Conservation (phyloP, 257 asterid species). For the Solanum clarkiae region DNA sequence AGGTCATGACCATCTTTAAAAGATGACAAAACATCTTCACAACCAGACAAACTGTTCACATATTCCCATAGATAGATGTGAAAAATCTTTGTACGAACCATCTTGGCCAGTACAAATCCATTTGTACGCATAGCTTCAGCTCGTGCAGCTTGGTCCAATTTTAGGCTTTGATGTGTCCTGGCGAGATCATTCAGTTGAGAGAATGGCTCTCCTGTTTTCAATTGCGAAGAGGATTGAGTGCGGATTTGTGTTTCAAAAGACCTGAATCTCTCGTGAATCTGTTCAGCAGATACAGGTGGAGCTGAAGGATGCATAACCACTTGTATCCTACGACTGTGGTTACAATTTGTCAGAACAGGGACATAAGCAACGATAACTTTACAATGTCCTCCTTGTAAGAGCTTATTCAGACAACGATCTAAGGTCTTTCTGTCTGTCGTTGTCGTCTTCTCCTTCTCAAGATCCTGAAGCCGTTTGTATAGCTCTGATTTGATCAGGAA, state of each 20-base stretch:
- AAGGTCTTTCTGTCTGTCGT: conserved; percentile 70
- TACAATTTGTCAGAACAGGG: conserved; percentile 75
- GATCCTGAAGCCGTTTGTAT: conserved; percentile 61
- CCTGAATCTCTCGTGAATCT: conserved; percentile 73
- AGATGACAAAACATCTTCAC: conserved; percentile 41
- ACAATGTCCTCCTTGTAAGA: conserved; percentile 75
- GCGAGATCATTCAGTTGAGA: conserved; percentile 52
- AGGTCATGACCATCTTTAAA: conserved; percentile 32
- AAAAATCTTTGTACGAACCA: conserved; percentile 81
- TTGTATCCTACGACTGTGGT: conserved; percentile 46
- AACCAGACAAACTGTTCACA: conserved; percentile 35
- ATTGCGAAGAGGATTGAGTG: conserved; percentile 26
- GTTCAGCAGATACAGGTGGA: conserved; percentile 40
- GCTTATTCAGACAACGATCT: conserved; percentile 63
- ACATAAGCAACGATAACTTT: conserved; percentile 53
- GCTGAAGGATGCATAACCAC: conserved; percentile 85
- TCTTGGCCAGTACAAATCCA: conserved; percentile 70
- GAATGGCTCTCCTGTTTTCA: conserved; percentile 39
- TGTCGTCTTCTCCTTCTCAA: conserved; percentile 54
- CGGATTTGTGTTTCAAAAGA: conserved; percentile 57
- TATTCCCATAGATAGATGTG: conserved; percentile 75
- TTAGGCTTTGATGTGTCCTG: conserved; percentile 38
- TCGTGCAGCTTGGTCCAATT: conserved; percentile 37
- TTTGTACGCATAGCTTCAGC: conserved; percentile 60
- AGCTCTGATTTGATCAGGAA: conserved; percentile 71